Evolutionary conservation across 176 grass and related monocot species (phyloP), one percentile per base, ranked within the genome.

Genomic region (Rhynchospora breviuscula): DNA sequence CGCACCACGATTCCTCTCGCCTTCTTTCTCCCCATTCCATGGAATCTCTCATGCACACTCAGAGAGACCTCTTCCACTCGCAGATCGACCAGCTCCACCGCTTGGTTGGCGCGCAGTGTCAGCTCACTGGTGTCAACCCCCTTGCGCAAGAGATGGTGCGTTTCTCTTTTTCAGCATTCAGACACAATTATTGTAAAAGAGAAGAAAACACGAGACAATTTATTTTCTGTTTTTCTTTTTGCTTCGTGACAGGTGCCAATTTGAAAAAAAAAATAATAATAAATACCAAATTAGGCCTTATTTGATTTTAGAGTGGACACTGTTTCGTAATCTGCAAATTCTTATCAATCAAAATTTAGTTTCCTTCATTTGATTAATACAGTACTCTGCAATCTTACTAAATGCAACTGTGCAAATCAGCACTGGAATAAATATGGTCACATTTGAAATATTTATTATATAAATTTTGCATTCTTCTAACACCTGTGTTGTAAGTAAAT

Each of bases 141-240:
- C 92, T 95, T 44, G 85, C 96, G 9, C 96, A 98, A 83, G 96
- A 98, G 83, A 98, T 98, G 96, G 95, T 94, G n/a, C 76, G 82
- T 85, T 76, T 57, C 59, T 86, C 14, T 87, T 21, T 8, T 14
- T 78, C 53, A n/a, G n/a, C n/a, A n/a, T n/a, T n/a, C n/a, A n/a
- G n/a, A n/a, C n/a, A n/a, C n/a, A n/a, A n/a, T n/a, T n/a, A n/a
- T n/a, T n/a, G n/a, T n/a, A n/a, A n/a, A n/a, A n/a, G n/a, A n/a
- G n/a, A n/a, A n/a, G n/a, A n/a, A n/a, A n/a, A n/a, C n/a, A n/a
- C n/a, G n/a, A n/a, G n/a, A n/a, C n/a, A n/a, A n/a, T n/a, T n/a
- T n/a, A n/a, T n/a, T 51, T 29, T 1, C 52, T 77, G 8, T 6
- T 44, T 78, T 21, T 78, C 25, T 18, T 11, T 52, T 78, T n/a